phyloP scores from a whole-genome alignment of 1,139 yeast species.

The Eremothecium cymbalariae region DNA sequence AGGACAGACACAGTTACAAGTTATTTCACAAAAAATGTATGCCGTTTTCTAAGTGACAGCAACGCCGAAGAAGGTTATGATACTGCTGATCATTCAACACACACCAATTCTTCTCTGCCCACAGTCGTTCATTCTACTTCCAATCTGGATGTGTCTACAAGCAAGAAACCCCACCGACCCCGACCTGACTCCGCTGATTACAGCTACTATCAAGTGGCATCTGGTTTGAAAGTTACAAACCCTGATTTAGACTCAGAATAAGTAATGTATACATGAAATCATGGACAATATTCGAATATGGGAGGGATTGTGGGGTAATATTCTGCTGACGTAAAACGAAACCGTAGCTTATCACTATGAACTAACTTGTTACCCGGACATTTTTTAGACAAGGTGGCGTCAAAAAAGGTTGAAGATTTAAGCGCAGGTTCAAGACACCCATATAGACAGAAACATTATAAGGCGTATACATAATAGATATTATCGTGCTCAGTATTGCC shows the following conservation, averaged over 20 bases:
- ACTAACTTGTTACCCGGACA: neutral
- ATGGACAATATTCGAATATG: too few species aligned
- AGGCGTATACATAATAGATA: neutral
- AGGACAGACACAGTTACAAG: conserved; percentile 29
- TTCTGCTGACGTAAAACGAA: too few species aligned
- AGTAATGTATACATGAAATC: neutral
- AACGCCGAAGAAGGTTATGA: too few species aligned
- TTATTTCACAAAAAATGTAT: conserved; percentile 28
- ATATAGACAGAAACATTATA: neutral
- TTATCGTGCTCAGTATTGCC: neutral
- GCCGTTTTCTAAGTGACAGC: too few species aligned
- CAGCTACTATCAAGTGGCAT: conserved; percentile 13
- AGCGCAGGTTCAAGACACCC: too few species aligned
- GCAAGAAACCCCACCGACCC: conserved; percentile 18
- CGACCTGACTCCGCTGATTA: conserved; percentile 12
- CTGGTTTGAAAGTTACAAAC: conserved; percentile 26
- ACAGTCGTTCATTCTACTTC: too few species aligned
- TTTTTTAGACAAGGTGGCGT: conserved; percentile 3
- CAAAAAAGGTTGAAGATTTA: too few species aligned
- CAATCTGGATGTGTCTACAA: too few species aligned
- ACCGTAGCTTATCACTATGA: too few species aligned
- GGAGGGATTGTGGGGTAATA: too few species aligned
- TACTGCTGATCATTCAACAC: too few species aligned
- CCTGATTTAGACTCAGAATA: conserved; percentile 21
- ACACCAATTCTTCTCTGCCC: too few species aligned